Evolutionary conservation across 208 protist genomes (phyloP).

Genomic region (Naegleria gruberi): DNA sequence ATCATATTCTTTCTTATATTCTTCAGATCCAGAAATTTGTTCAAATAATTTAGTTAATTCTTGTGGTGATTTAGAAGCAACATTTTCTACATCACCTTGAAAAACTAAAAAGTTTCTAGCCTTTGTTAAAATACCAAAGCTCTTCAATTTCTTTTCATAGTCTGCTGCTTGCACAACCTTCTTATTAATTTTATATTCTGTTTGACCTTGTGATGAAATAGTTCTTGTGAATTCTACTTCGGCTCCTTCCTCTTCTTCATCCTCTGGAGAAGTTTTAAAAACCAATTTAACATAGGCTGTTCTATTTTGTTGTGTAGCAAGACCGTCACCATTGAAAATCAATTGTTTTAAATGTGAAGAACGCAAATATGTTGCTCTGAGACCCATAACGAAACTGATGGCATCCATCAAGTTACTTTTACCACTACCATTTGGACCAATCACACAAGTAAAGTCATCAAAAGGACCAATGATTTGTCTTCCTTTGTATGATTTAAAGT

Average conservation of each 20-base stretch:
- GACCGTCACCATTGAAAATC: conserved; percentile 64
- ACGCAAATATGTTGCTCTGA: conserved; percentile 63
- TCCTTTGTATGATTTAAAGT: conserved; percentile 98
- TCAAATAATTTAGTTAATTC: conserved; percentile 93
- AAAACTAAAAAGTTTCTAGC: conserved; percentile 88
- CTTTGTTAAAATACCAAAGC: conserved; percentile 70
- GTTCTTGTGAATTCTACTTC: conserved; percentile 32
- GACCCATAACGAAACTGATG: conserved; percentile 90
- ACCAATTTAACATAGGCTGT: conserved; percentile 67
- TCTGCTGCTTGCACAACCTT: conserved; percentile 57
- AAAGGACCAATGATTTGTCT: conserved; percentile 88
- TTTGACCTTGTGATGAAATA: conserved; percentile 40
- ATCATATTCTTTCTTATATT: conserved; percentile 85
- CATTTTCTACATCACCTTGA: conserved; percentile 89
- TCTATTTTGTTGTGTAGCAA: background rate
- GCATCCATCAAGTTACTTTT: conserved; percentile 99
- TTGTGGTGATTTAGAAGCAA: conserved; percentile 82
- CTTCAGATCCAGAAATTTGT: conserved; percentile 78
- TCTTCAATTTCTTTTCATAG: conserved; percentile 65
- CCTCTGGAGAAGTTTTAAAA: conserved; percentile 31
- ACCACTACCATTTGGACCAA: conserved; percentile 96
- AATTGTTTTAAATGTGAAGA: conserved; percentile 70
- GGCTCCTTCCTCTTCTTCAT: conserved; percentile 17
- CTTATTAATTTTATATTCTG: conserved; percentile 62
- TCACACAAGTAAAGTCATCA: conserved; percentile 92